Evolutionary conservation across 2,329 filamentous ascomycete species (phyloP).

Genomic region (Microsporum audouinii): DNA sequence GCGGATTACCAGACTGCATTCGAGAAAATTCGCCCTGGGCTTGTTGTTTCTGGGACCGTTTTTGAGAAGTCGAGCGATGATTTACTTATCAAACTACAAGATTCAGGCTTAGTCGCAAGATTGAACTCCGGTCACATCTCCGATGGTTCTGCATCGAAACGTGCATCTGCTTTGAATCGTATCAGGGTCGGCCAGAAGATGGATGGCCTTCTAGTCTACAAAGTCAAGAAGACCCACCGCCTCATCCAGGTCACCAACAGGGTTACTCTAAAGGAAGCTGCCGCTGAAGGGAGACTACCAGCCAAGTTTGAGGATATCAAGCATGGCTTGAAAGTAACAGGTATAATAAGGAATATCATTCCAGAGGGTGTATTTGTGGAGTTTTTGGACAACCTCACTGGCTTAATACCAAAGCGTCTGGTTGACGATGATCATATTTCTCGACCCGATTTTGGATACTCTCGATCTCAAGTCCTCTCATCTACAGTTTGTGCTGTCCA

Average conservation of each 20-base stretch:
- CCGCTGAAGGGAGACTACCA: slow-evolving; percentile 61
- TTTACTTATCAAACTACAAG: slow-evolving; percentile 63
- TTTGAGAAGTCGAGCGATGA: slow-evolving; percentile 71
- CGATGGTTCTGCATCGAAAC: slow-evolving; percentile 73
- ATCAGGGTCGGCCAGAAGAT: slow-evolving; percentile 76
- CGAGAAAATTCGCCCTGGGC: slow-evolving; percentile 59
- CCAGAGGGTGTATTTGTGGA: slow-evolving; percentile 75
- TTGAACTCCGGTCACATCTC: slow-evolving; percentile 68
- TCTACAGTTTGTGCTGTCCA: slow-evolving; percentile 65
- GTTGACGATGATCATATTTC: slow-evolving; percentile 58
- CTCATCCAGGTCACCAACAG: slow-evolving; percentile 72
- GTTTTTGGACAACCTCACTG: slow-evolving; percentile 66
- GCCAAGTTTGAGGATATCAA: slow-evolving; percentile 59
- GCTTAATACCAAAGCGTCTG: slow-evolving; percentile 67
- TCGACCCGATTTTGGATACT: slow-evolving; percentile 65
- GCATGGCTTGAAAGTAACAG: slow-evolving; percentile 56
- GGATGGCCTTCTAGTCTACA: slow-evolving; percentile 70
- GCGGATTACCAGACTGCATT: slow-evolving; percentile 64
- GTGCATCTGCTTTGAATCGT: slow-evolving; percentile 62
- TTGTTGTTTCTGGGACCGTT: slow-evolving; percentile 65
- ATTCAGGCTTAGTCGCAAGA: slow-evolving; percentile 62
- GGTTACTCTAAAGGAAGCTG: slow-evolving; percentile 64
- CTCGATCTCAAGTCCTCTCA: slow-evolving; percentile 62
- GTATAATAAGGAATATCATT: slow-evolving; percentile 78
- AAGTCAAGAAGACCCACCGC: slow-evolving; percentile 67